A percentile compares a stretch with the other conserved stretches of the same genome.
Evolutionary conservation across 2,329 filamentous ascomycete genomes (phyloP).

Genomic region (Claviceps spartinae): DNA sequence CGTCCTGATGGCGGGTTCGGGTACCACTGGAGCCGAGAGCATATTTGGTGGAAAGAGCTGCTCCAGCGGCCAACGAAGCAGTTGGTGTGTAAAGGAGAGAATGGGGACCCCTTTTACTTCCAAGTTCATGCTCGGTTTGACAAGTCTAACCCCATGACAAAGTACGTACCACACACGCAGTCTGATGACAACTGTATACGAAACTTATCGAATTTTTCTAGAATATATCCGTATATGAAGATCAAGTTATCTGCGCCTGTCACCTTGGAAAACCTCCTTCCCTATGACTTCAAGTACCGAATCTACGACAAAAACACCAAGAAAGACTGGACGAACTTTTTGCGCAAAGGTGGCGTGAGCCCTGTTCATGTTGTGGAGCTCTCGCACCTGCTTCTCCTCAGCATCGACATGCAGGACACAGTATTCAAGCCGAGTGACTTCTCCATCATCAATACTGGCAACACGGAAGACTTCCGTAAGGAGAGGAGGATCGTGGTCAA

Average conservation of each 20-base stretch:
- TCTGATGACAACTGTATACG: too few species aligned
- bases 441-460: constrained; percentile 86
- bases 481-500: constrained; percentile 71
- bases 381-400: constrained; percentile 82
- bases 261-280: constrained; percentile 85
- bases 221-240: constrained; percentile 86
- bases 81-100: constrained; percentile 77
- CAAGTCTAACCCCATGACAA: constrained; percentile 67
- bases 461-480: constrained; percentile 74
- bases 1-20: constrained; percentile 93
- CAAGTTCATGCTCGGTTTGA: constrained; percentile 83
- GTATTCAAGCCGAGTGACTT: constrained; percentile 93
- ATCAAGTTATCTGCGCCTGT: constrained; percentile 84
- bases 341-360: constrained; percentile 90
- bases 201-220: constrained; percentile 15
- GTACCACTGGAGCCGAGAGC: constrained; percentile 86
- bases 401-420: constrained; percentile 93
- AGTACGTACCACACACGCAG: constrained; percentile 28
- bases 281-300: constrained; percentile 97
- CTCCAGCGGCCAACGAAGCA: constrained; percentile 74
- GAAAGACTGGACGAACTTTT: constrained; percentile 97
- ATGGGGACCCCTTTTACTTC: constrained; percentile 88
- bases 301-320: constrained; percentile 98
- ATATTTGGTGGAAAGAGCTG: constrained; percentile 85
- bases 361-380: constrained; percentile 95